phyloP scores from a whole-genome alignment of 73 alveolate species.

The Paramecium primaurelia region DNA sequence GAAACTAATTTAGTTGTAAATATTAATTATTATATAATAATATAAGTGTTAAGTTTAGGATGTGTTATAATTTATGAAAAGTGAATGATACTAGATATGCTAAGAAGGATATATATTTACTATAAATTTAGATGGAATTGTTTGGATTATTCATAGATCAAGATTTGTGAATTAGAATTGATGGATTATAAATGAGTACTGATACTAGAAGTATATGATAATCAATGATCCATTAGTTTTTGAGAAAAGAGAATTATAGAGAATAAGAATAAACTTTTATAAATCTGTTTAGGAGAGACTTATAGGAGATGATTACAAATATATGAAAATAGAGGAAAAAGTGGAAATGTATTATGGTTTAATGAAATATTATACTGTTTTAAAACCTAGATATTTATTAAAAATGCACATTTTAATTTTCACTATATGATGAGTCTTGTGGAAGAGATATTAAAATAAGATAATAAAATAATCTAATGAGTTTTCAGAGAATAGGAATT shows the following conservation, averaged over 20 bases:
- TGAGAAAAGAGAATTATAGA: background rate
- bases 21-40: background rate
- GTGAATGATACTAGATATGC: background rate
- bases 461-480: constrained; percentile 3
- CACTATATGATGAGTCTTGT: background rate
- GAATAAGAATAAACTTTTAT: background rate
- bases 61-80: background rate
- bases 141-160: background rate
- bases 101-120: background rate
- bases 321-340: background rate
- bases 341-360: background rate
- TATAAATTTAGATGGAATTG: background rate
- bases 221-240: background rate
- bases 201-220: background rate
- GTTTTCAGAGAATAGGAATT: background rate
- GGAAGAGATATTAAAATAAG: background rate
- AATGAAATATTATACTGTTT: background rate
- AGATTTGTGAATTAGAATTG: background rate
- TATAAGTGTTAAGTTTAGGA: background rate
- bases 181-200: background rate
- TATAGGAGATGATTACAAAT: background rate
- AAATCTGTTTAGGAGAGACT: background rate
- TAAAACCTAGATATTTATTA: background rate
- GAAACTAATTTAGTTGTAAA: constrained; percentile 48
- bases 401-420: background rate